Evolutionary conservation across 2,329 filamentous ascomycete species (phyloP).

Genomic region (Fusarium sp.): DNA sequence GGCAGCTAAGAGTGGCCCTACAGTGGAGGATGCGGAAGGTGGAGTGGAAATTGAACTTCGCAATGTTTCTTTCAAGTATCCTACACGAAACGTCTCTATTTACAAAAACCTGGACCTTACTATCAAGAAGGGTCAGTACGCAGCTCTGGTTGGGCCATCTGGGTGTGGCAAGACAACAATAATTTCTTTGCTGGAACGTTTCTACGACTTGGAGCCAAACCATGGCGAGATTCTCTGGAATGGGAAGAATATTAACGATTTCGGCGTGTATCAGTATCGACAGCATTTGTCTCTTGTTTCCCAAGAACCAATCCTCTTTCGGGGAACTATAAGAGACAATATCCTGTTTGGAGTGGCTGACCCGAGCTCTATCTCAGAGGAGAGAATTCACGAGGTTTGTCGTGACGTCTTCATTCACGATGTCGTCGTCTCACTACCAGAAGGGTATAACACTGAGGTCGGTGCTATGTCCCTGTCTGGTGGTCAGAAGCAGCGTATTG

Average conservation of each 20-base stretch:
- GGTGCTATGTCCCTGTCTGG: conserved; percentile 76
- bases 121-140: conserved; percentile 76
- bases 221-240: conserved; percentile 74
- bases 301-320: conserved; percentile 79
- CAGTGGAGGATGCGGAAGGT: conserved; percentile 57
- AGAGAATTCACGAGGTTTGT: conserved; percentile 64
- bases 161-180: conserved; percentile 81
- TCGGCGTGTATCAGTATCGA: conserved; percentile 73
- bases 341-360: conserved; percentile 73
- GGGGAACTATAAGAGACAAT: conserved; percentile 71
- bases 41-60: conserved; percentile 68
- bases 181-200: conserved; percentile 72
- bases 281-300: conserved; percentile 75
- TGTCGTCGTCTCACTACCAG: conserved; percentile 74
- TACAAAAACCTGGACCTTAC: conserved; percentile 72
- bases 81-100: conserved; percentile 66
- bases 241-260: conserved; percentile 66
- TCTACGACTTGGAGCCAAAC: conserved; percentile 71
- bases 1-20: conserved; percentile 49
- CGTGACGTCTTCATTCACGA: conserved; percentile 76
- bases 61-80: conserved; percentile 71
- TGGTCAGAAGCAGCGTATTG: conserved; percentile 77
- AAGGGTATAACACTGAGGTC: conserved; percentile 75
- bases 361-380: conserved; percentile 61
- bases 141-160: conserved; percentile 75